A percentile compares a stretch with the other conserved stretches of the same genome.
These are phyloP conservation scores for Penicillium flavigenum DNA, from an alignment of 495 filamentous ascomycete genomes.

Conservation along the genomic window DNA sequence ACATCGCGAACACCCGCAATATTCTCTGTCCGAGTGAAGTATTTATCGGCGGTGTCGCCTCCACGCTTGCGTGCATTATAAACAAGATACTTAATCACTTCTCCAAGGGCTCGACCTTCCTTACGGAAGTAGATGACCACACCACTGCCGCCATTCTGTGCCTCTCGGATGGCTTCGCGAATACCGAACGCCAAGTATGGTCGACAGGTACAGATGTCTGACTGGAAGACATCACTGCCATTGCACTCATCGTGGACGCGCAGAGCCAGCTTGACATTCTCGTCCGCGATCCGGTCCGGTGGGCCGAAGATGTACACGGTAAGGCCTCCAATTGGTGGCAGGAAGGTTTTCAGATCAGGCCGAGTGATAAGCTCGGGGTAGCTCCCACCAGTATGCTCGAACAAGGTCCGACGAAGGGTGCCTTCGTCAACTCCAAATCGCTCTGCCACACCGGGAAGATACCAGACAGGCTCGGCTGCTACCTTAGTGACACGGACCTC, in stretches of 20 bases:
- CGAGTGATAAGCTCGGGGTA: constrained; percentile 92
- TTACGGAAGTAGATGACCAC: constrained; percentile 99
- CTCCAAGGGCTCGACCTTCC: constrained; percentile 91
- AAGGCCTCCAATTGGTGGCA: constrained; percentile 92
- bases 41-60: constrained; percentile 88
- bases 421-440: constrained; percentile 95
- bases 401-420: constrained; percentile 77
- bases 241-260: constrained; percentile 98
- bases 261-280: constrained; percentile 77
- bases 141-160: constrained; percentile 89
- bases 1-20: constrained; percentile 87
- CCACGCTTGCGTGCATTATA: constrained; percentile 90
- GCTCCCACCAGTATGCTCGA: constrained; percentile 92
- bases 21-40: constrained; percentile 95
- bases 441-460: constrained; percentile 91
- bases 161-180: constrained; percentile 94
- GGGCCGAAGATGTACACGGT: constrained; percentile 98
- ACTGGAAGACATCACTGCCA: constrained; percentile 96
- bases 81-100: constrained; percentile 95
- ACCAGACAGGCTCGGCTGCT: constrained; percentile 95
- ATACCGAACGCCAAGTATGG: constrained; percentile 97
- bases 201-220: constrained; percentile 96
- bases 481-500: constrained; percentile 96
- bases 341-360: constrained; percentile 89
- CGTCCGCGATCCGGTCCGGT: constrained; percentile 86